Conservation (phyloP, 495 filamentous ascomycete species). For the Neurospora tetrasperma region DNA sequence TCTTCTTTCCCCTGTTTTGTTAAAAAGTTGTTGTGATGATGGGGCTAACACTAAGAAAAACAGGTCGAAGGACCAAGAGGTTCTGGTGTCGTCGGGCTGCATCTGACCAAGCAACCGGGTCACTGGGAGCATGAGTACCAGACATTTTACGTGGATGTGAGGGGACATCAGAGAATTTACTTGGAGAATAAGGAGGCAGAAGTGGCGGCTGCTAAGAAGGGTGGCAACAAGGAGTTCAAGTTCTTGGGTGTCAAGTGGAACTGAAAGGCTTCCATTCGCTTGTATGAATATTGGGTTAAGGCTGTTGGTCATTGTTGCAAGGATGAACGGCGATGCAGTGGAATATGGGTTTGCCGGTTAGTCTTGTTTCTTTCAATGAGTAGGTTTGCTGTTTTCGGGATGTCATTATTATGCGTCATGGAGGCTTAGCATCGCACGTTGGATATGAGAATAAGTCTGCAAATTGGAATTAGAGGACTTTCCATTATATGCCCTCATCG, state of each 20-base stretch:
- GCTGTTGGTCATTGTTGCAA: neutral
- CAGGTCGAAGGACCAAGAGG: slow-evolving; percentile 77
- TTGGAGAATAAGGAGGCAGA: slow-evolving; percentile 46
- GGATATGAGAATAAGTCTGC: neutral
- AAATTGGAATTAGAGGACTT: neutral
- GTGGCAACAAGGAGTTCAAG: slow-evolving; percentile 34
- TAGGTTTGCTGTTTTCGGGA: neutral
- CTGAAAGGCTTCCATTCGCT: slow-evolving; percentile 16
- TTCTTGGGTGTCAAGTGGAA: slow-evolving; percentile 61
- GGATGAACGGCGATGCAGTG: neutral
- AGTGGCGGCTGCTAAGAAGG: slow-evolving; percentile 14
- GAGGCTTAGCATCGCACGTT: neutral
- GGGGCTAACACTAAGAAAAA: neutral
- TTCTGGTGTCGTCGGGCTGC: slow-evolving; percentile 61
- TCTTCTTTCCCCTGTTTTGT: neutral
- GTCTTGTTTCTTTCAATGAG: neutral
- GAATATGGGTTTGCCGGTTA: neutral
- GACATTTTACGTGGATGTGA: slow-evolving; percentile 70
- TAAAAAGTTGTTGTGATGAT: slow-evolving; percentile 10
- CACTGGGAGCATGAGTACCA: slow-evolving; percentile 66
- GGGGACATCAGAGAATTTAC: slow-evolving; percentile 46
- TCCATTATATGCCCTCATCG: neutral
- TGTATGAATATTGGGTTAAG: neutral
- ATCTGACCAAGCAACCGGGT: slow-evolving; percentile 56
- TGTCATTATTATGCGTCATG: neutral